These are phyloP conservation scores for Sugiyamaella valdiviana DNA, from an alignment of 805 yeast genomes.

Conservation along the genomic window DNA sequence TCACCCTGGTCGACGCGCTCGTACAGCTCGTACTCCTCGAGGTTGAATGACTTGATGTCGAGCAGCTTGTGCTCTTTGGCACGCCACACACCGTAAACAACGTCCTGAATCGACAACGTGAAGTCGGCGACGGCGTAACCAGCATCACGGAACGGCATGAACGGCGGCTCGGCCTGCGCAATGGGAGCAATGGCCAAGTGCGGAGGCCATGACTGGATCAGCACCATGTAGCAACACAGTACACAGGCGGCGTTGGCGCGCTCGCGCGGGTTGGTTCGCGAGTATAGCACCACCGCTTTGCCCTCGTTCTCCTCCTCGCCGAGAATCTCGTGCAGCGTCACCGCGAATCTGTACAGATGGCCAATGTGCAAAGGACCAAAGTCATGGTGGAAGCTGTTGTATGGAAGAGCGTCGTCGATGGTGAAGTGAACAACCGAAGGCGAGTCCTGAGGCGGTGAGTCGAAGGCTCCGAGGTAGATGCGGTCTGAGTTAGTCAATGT, in stretches of 20 bases:
- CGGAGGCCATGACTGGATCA: conserved; percentile 97
- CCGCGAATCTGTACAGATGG: conserved; percentile 90
- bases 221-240: conserved; percentile 86
- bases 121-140: conserved; percentile 96
- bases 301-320: conserved; percentile 79
- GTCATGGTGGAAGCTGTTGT: conserved; percentile 92
- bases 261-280: conserved; percentile 71
- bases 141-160: conserved; percentile 93
- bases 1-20: conserved; percentile 98
- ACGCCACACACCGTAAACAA: conserved; percentile 95
- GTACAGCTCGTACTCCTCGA: conserved; percentile 90
- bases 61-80: conserved; percentile 89
- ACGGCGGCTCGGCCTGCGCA: conserved; percentile 85
- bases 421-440: conserved; percentile 77
- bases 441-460: conserved; percentile 69
- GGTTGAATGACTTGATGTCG: conserved; percentile 76
- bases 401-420: conserved; percentile 85
- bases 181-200: conserved; percentile 95
- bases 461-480: conserved; percentile 87
- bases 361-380: conserved; percentile 96
- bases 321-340: conserved; percentile 81
- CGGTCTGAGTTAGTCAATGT: conserved; percentile 35
- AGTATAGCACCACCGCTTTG: conserved; percentile 86
- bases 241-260: conserved; percentile 93
- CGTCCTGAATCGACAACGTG: conserved; percentile 87